Base-by-base conservation (phyloP, 2,329 filamentous ascomycete genomes). In the Apiospora rasikravindrae region DNA sequence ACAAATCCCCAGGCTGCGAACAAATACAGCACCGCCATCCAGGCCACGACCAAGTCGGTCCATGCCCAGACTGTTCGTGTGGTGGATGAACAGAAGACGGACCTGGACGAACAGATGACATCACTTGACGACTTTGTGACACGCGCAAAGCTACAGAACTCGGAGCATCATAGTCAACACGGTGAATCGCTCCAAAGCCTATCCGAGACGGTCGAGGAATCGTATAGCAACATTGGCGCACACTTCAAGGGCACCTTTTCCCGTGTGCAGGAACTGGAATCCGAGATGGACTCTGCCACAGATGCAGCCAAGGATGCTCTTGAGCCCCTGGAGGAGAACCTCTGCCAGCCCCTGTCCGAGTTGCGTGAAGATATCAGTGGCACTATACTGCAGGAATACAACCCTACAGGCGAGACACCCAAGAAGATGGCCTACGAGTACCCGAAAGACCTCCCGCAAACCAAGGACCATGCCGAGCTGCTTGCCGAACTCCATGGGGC, bases 41-140 rank as follows among this genome's bases (percentile, higher is more conserved):
- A 96, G 76, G 88, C 89, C 10, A 93, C 93, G 0, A 95, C 96
- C 0, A 93, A 93, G 77, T 94, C 94, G 2, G 95, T 98, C 1
- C 95, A 99, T 76, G 92, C 93, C 45, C 93, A 97, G 82, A 98
- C 96, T 0, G 90, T 98, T 42, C 92, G 92, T 8, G 96, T 97
- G 72, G 95, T 98, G 16, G 93, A 96, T 78, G 92, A 93, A 72
- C 96, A 99, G 83, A 93, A 97, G 84, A 88, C 89, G 71, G 94
- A 97, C 76, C 92, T 99, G 79, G 92, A 93, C 73, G 88, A 87
- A n/a, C 94, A 98, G 82, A 95, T 99, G 89, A 90, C 91, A 71
- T 93, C 94, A 1, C 88, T 99, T 10, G 96, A 98, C 78, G 94
- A 96, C 75, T 98, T 98, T 77, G 94, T 98, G 51, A 88, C 92